phyloP scores from a whole-genome alignment of 2,329 filamentous ascomycete genomes.

The Pseudonectria buxi region DNA sequence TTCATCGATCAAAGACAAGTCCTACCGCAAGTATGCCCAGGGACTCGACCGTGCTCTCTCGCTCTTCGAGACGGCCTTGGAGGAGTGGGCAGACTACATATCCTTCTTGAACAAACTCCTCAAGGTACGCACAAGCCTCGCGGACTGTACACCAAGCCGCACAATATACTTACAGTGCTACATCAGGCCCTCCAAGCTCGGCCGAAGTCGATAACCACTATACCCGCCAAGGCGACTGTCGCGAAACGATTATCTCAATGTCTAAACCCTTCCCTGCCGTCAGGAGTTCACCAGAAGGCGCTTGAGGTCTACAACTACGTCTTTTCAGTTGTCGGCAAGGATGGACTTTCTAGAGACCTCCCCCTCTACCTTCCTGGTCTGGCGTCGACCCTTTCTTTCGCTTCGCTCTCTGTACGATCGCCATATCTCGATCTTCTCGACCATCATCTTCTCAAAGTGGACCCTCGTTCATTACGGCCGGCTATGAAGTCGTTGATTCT shows the following conservation, averaged over 20 bases:
- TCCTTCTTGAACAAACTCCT: conserved; percentile 87
- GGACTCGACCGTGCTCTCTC: conserved; percentile 81
- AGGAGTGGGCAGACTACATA: conserved; percentile 99
- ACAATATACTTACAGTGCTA: conserved; percentile 2
- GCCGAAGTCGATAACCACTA: conserved; percentile 60
- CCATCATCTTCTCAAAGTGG: conserved; percentile 66
- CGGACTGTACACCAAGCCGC: neutral
- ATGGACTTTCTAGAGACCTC: conserved; percentile 74
- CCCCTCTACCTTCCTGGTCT: conserved; percentile 85
- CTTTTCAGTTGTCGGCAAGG: conserved; percentile 76
- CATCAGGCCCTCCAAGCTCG: conserved; percentile 78
- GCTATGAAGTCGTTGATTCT: conserved; percentile 87
- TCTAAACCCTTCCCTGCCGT: conserved; percentile 84
- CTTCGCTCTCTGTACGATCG: conserved; percentile 82
- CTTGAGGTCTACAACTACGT: conserved; percentile 89
- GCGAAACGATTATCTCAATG: conserved; percentile 93
- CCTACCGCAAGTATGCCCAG: conserved; percentile 81
- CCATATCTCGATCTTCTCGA: conserved; percentile 81
- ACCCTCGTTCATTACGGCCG: conserved; percentile 67
- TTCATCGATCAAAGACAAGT: conserved; percentile 52
- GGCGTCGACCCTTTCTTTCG: conserved; percentile 84
- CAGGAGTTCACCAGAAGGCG: conserved; percentile 94
- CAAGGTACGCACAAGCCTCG: conserved; percentile 52
- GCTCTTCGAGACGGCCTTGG: conserved; percentile 84
- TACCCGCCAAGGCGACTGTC: conserved; percentile 77